A percentile compares a stretch with the other conserved stretches of the same genome.
Conservation (phyloP, 73 alveolate genomes). For the Stentor roeselii region DNA sequence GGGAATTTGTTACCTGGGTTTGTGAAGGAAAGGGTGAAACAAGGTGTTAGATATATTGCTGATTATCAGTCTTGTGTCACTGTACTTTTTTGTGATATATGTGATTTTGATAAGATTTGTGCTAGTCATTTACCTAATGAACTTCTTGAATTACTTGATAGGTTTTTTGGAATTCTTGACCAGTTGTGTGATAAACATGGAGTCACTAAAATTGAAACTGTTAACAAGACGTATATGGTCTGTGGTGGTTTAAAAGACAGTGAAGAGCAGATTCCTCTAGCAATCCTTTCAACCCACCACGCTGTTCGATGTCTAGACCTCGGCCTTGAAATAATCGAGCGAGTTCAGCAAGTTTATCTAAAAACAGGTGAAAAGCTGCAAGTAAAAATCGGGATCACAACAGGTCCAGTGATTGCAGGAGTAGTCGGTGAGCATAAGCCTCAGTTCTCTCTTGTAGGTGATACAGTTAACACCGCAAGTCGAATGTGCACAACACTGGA, state of each 20-base stretch:
- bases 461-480: conserved; percentile 97
- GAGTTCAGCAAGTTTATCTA: conserved; percentile 2
- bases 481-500: conserved; percentile 60
- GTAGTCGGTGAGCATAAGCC: conserved; percentile 99
- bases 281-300: neutral
- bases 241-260: conserved; percentile 84
- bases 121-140: conserved; percentile 46
- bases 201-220: conserved; percentile 74
- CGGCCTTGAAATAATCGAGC: conserved; percentile 8
- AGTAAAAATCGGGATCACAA: conserved; percentile 91
- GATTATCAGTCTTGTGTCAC: conserved; percentile 65
- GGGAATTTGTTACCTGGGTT: conserved; percentile 60
- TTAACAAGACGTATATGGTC: conserved; percentile 85
- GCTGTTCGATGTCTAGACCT: conserved; percentile 8
- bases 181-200: conserved; percentile 53
- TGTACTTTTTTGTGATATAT: conserved; percentile 53
- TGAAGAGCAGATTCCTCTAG: conserved; percentile 17
- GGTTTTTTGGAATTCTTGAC: conserved; percentile 51
- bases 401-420: conserved; percentile 98
- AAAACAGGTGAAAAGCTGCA: conserved; percentile 18
- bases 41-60: conserved; percentile 55
- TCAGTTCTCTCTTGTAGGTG: conserved; percentile 97
- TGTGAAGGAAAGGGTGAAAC: conserved; percentile 60
- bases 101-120: conserved; percentile 55
- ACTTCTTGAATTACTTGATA: conserved; percentile 53